phyloP scores from a whole-genome alignment of 2,329 filamentous ascomycete species.

The Aspergillus vadensis region DNA sequence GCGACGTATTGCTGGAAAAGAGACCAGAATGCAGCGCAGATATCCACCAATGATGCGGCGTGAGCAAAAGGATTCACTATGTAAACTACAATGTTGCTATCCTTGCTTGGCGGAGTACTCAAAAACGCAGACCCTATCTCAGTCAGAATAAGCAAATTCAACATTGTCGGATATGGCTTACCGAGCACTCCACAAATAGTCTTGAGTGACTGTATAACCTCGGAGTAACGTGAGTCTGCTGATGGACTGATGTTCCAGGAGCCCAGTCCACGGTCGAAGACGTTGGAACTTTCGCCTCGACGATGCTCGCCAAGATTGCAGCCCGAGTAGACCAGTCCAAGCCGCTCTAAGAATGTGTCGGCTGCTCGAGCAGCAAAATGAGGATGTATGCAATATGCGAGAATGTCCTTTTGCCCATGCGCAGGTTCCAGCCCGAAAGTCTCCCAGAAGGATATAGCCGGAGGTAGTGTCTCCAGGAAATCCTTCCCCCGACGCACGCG shows the following conservation, averaged over 20 bases:
- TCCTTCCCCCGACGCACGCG: conserved; percentile 56
- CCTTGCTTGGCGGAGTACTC: conserved; percentile 33
- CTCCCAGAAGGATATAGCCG: conserved; percentile 63
- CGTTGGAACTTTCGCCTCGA: conserved; percentile 45
- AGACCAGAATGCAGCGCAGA: conserved; percentile 60
- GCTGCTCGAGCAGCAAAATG: conserved; percentile 49
- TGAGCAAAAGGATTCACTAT: conserved; percentile 59
- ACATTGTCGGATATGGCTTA: conserved; percentile 23
- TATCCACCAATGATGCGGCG: conserved; percentile 49
- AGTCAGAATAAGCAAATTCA: not conserved
- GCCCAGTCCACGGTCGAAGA: conserved; percentile 41
- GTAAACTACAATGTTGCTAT: conserved; percentile 57
- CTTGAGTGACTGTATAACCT: conserved; percentile 39
- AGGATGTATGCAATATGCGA: conserved; percentile 60
- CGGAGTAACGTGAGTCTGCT: conserved; percentile 31
- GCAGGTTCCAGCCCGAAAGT: conserved; percentile 60
- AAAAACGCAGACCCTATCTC: conserved; percentile 40
- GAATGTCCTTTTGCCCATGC: conserved; percentile 59
- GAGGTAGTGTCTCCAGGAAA: conserved; percentile 57
- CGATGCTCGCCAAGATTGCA: conserved; percentile 59
- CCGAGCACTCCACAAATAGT: conserved; percentile 41
- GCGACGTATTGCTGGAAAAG: conserved; percentile 58
- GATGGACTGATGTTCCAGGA: conserved; percentile 37
- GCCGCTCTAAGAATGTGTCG: conserved; percentile 54
- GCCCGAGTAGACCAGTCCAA: conserved; percentile 58